Evolutionary conservation across 2,329 filamentous ascomycete species (phyloP).

Genomic region (Bipolaris cookei): DNA sequence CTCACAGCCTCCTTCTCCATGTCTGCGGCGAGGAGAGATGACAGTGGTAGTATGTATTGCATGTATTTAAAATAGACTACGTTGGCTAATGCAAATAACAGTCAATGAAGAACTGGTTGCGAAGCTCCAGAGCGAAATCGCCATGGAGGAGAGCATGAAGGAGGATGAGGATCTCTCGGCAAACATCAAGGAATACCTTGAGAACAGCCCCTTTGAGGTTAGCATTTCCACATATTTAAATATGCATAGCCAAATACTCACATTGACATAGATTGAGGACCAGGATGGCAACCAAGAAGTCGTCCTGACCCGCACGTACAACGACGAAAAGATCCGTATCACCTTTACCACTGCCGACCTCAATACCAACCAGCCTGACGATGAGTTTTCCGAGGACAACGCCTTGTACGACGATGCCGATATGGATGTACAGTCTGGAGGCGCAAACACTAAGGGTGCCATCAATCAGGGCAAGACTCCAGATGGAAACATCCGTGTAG

Average conservation of each 20-base stretch:
- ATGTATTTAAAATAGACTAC: background rate
- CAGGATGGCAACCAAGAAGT: conserved; percentile 86
- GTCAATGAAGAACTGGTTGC: conserved; percentile 78
- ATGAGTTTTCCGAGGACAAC: conserved; percentile 62
- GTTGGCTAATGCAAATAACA: conserved; percentile 24
- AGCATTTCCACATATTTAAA: background rate
- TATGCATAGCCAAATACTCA: conserved; percentile 6
- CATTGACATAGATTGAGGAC: conserved; percentile 65
- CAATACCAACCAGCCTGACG: conserved; percentile 54
- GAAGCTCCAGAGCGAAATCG: conserved; percentile 70
- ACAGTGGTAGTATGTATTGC: conserved; percentile 32
- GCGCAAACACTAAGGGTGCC: conserved; percentile 62
- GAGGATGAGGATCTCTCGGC: conserved; percentile 73
- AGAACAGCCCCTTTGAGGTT: conserved; percentile 83
- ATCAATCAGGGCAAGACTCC: conserved; percentile 61
- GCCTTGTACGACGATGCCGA: conserved; percentile 48
- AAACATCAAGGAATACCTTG: conserved; percentile 85
- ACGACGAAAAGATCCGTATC: conserved; percentile 88
- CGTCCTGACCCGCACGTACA: conserved; percentile 78
- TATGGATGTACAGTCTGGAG: conserved; percentile 59
- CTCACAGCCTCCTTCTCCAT: conserved; percentile 53
- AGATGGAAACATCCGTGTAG: conserved; percentile 60
- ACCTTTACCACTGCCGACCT: conserved; percentile 86
- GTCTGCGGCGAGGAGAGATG: conserved; percentile 48
- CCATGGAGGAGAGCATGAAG: conserved; percentile 79